Percentiles rank a stretch among this genome's conserved stretches.
Evolutionary conservation across 1,284 basidiomycete species (phyloP).

Genomic region (Pholiota adiposa): DNA sequence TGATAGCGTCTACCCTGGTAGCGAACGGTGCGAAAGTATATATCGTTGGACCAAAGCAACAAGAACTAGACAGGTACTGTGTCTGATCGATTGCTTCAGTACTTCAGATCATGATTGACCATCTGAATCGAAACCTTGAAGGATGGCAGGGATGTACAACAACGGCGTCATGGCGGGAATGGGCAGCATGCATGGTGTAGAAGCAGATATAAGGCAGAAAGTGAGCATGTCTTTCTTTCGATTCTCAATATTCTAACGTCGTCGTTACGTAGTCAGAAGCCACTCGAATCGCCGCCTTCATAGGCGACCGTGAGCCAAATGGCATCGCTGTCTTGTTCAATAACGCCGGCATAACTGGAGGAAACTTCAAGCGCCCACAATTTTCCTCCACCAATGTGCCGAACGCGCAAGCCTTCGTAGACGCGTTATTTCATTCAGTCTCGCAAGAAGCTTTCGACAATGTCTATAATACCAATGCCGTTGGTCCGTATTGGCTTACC

Average conservation of each 20-base stretch:
- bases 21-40: constrained; percentile 14
- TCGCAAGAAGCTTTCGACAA: constrained; percentile 4
- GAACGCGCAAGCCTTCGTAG: constrained; percentile 6
- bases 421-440: constrained; percentile 9
- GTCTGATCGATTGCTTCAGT: neutral
- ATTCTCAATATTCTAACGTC: neutral
- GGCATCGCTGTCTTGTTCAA: constrained; percentile 10
- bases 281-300: constrained; percentile 1
- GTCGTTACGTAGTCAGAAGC: constrained; percentile 3
- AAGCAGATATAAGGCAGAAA: constrained; percentile 8
- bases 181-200: constrained; percentile 7
- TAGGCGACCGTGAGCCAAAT: constrained; percentile 1
- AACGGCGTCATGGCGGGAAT: neutral
- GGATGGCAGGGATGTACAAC: constrained; percentile 6
- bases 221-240: neutral
- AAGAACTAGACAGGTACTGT: constrained; percentile 7
- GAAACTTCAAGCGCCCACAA: neutral
- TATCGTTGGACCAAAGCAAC: constrained; percentile 6
- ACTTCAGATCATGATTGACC: neutral
- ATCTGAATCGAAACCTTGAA: too few species aligned
- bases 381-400: neutral
- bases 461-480: constrained; percentile 2
- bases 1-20: constrained; percentile 6
- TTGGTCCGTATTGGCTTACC: constrained; percentile 12
- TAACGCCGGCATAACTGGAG: constrained; percentile 6